Evolutionary conservation across 2,329 filamentous ascomycete genomes (phyloP).

Genomic region (Cercospora sojina): DNA sequence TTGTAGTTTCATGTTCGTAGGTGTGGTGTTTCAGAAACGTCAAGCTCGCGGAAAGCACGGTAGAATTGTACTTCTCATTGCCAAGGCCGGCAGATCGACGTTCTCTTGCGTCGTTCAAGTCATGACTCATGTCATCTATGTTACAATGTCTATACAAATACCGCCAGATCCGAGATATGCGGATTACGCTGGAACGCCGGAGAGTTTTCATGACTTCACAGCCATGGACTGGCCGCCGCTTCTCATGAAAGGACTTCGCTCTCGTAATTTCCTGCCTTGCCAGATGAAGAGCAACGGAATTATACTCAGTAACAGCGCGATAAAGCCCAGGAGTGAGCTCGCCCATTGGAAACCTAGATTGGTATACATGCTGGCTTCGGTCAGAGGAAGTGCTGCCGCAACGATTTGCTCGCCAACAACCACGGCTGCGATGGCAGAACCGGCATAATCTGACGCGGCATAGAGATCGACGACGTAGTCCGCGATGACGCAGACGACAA

Average conservation of each 20-base stretch:
- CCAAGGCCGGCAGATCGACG: not conserved
- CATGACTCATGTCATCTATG: not conserved
- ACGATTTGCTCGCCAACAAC: conserved; percentile 52
- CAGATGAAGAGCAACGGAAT: conserved; percentile 47
- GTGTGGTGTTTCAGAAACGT: conserved; percentile 4
- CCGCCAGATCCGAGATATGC: not conserved
- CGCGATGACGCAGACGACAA: conserved; percentile 48
- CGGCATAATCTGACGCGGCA: conserved; percentile 47
- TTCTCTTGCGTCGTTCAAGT: not conserved
- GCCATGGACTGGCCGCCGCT: conserved; percentile 9
- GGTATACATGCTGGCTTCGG: conserved; percentile 50
- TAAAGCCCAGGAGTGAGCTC: conserved; percentile 48
- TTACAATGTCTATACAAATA: not conserved
- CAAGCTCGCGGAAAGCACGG: not conserved
- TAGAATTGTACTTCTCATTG: not conserved
- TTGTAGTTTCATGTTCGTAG: not conserved
- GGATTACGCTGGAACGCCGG: not conserved
- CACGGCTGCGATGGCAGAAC: conserved; percentile 50
- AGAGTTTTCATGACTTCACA: not conserved
- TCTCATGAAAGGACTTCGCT: conserved; percentile 38
- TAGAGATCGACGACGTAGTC: conserved; percentile 55
- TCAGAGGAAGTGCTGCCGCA: conserved; percentile 50
- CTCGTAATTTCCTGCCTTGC: conserved; percentile 37
- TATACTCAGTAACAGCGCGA: conserved; percentile 46
- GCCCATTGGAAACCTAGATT: conserved; percentile 52